Evolutionary conservation across 163 green algal species (phyloP).

Genomic region (Trebouxiophyceae sp.): DNA sequence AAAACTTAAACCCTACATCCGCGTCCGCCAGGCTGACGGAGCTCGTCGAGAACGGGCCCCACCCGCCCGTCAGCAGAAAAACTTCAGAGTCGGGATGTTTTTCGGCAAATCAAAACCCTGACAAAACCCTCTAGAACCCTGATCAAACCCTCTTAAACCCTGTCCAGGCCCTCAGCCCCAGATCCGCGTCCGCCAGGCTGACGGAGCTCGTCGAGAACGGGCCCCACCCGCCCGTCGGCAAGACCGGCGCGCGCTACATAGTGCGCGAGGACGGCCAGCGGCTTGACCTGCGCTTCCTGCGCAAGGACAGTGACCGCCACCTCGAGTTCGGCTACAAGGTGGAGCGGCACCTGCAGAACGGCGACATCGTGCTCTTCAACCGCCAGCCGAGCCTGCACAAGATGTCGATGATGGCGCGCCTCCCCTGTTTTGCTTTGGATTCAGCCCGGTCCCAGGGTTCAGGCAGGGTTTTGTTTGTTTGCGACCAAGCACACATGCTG

Average conservation of each 20-base stretch:
- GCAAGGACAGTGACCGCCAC: slow-evolving; percentile 66
- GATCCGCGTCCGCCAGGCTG: slow-evolving; percentile 47
- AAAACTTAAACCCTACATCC: no score
- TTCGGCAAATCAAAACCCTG: no score
- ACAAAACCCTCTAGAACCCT: no score
- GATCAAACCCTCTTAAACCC: no score
- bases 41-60: slow-evolving; percentile 91
- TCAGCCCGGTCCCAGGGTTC: no score
- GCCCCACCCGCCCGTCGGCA: slow-evolving; percentile 84
- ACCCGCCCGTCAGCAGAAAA: slow-evolving; percentile 82
- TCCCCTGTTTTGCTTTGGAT: no score
- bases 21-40: slow-evolving; percentile 80
- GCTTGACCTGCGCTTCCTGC: slow-evolving; percentile 75
- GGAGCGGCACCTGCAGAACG: slow-evolving; percentile 92
- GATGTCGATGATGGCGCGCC: slow-evolving; percentile 99
- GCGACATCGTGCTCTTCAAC: slow-evolving; percentile 99
- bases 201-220: slow-evolving; percentile 90
- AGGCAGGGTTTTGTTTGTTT: no score
- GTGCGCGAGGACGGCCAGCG: slow-evolving; percentile 71
- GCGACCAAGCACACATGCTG: no score
- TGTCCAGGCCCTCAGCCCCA: no score
- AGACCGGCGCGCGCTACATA: slow-evolving; percentile 98
- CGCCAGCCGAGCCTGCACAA: slow-evolving; percentile 98
- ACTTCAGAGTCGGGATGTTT: no score
- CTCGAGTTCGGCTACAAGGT: slow-evolving; percentile 93